Conservation (phyloP, 2,329 filamentous ascomycete genomes). For the Fusarium staphyleae region DNA sequence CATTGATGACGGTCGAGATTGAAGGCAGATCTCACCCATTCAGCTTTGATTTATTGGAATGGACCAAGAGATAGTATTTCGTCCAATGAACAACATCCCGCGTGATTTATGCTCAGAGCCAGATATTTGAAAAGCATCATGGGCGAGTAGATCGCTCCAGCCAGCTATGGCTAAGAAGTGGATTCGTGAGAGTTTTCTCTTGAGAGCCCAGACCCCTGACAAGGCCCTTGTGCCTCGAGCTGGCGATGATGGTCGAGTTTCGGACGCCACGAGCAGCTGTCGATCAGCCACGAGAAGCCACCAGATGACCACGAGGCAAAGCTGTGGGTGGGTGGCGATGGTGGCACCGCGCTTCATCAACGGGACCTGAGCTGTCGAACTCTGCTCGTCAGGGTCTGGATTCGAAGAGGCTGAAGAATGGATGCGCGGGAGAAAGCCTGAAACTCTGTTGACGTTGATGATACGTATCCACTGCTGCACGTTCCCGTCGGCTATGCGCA, state of each 20-base stretch:
- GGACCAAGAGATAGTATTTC: not conserved
- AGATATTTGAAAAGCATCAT: not conserved
- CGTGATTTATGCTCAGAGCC: constrained; percentile 6
- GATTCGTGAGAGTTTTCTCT: constrained; percentile 8
- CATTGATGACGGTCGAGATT: constrained; percentile 11
- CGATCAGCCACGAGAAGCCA: not conserved
- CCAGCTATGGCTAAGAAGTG: constrained; percentile 9
- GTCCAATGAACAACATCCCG: not conserved
- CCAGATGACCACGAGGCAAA: not conserved
- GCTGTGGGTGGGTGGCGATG: constrained; percentile 10
- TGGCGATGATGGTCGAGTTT: not conserved
- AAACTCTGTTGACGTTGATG: constrained; percentile 10
- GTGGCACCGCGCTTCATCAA: constrained; percentile 27
- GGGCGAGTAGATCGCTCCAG: not conserved
- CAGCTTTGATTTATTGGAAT: no score
- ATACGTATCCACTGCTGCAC: constrained; percentile 26
- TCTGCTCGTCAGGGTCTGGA: constrained; percentile 19
- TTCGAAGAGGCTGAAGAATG: constrained; percentile 21
- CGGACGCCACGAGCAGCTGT: not conserved
- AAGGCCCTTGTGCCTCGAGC: constrained; percentile 6
- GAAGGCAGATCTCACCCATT: no score
- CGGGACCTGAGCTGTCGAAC: constrained; percentile 19
- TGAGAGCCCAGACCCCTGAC: constrained; percentile 4
- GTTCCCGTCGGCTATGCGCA: constrained; percentile 22
- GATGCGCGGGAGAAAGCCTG: constrained; percentile 19